phyloP scores from a whole-genome alignment of 176 grass and related monocot species.

The Zea mays region Zm-B73-REFERENCE-NAM-5.0 NC_050104.1:134481501-134482000 shows the following conservation, averaged over 20 bases:
- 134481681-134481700: too few species aligned
- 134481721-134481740: not conserved
- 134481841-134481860: constrained; percentile 84
- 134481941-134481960: constrained; percentile 94
- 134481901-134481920: constrained; percentile 29
- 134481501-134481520: constrained; percentile 12
- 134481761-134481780: constrained; percentile 35
- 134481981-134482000: constrained; percentile 95
- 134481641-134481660: constrained; percentile 23
- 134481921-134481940: constrained; percentile 19
- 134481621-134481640: not conserved
- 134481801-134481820: constrained; percentile 98
- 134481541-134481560: not conserved
- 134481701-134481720: not conserved
- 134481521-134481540: constrained; percentile 17
- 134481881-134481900: not conserved
- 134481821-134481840: constrained; percentile 76
- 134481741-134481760: not conserved
- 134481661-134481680: not conserved
- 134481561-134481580: not conserved
- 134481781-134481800: constrained; percentile 96
- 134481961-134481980: constrained; percentile 97
- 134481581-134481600: not conserved
- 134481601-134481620: not conserved
- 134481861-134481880: constrained; percentile 66